phyloP scores from a whole-genome alignment of 192 early-diverging fungal genomes.

The Kickxella alabastrina region DNA sequence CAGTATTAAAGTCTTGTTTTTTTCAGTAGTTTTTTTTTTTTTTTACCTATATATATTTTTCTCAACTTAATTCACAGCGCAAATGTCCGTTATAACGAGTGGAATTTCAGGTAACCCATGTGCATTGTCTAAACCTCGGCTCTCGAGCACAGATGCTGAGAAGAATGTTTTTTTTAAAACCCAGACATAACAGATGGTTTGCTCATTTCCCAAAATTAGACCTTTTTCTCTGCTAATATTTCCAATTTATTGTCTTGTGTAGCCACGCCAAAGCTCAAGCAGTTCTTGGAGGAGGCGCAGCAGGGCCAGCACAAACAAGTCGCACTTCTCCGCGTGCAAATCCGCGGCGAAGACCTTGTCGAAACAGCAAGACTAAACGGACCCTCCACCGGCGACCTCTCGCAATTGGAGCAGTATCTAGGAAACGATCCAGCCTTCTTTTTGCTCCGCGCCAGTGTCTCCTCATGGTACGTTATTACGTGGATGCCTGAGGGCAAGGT shows the following conservation, averaged over 20 bases:
- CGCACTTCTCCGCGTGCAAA: conserved; percentile 36
- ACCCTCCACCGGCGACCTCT: conserved; percentile 33
- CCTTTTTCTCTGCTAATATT: no score
- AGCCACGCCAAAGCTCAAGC: conserved; percentile 43
- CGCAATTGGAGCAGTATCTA: conserved; percentile 34
- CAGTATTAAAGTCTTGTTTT: no score
- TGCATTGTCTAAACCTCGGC: no score
- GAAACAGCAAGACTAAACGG: conserved; percentile 40
- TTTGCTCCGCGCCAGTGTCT: conserved; percentile 27
- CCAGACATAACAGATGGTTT: no score
- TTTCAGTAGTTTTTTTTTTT: no score
- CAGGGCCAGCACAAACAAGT: conserved; percentile 30
- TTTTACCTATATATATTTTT: neutral
- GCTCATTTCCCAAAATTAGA: no score
- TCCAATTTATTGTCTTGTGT: neutral
- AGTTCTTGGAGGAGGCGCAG: conserved; percentile 41
- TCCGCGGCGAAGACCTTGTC: conserved; percentile 41
- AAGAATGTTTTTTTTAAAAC: no score
- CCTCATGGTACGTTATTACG: conserved; percentile 47
- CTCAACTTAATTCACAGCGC: neutral
- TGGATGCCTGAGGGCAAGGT: conserved; percentile 55
- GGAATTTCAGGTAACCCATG: conserved; percentile 9
- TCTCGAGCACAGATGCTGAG: no score
- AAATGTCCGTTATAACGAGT: conserved; percentile 7
- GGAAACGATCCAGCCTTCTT: conserved; percentile 32